Percentiles rank a stretch among this genome's conserved stretches.
These are phyloP conservation scores for Alternaria alternata DNA, from an alignment of 2,329 filamentous ascomycete genomes.

Conservation along the genomic window DNA sequence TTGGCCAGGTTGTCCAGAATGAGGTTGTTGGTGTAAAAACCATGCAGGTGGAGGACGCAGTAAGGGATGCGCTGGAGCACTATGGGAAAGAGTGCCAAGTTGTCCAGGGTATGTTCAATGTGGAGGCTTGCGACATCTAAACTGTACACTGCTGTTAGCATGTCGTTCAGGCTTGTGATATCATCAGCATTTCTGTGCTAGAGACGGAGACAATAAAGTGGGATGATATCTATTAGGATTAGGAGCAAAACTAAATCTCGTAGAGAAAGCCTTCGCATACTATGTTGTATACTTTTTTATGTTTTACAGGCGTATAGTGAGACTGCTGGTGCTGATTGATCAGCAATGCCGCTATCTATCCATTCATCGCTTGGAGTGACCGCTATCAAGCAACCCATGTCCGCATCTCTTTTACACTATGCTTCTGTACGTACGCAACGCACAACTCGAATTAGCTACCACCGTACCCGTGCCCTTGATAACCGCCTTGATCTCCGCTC, in stretches of 20 bases:
- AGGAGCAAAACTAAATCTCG: not conserved
- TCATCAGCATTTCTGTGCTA: not conserved
- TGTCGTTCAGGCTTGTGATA: not conserved
- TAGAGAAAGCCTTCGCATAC: not conserved
- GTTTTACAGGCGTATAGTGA: not conserved
- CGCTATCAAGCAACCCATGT: not conserved
- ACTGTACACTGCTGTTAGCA: not conserved
- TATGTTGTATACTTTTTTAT: not conserved
- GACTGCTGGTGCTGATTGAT: not conserved
- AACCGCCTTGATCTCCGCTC: not conserved
- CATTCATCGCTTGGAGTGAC: not conserved
- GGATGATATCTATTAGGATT: too few species aligned
- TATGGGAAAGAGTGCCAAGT: conserved; percentile 34
- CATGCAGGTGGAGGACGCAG: conserved; percentile 38
- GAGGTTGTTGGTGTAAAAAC: conserved; percentile 38
- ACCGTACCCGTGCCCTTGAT: not conserved
- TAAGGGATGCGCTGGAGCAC: conserved; percentile 32
- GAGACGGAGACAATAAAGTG: not conserved
- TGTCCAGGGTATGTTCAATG: conserved; percentile 40
- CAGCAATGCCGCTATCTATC: not conserved
- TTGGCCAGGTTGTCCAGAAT: conserved; percentile 41
- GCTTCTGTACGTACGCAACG: not conserved
- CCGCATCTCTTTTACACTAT: not conserved
- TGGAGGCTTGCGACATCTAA: conserved; percentile 39
- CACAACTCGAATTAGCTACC: not conserved